Evolutionary conservation across 176 grass and related monocot genomes (phyloP), one percentile per base, ranked within the genome.

Genomic region (Phragmites australis): DNA sequence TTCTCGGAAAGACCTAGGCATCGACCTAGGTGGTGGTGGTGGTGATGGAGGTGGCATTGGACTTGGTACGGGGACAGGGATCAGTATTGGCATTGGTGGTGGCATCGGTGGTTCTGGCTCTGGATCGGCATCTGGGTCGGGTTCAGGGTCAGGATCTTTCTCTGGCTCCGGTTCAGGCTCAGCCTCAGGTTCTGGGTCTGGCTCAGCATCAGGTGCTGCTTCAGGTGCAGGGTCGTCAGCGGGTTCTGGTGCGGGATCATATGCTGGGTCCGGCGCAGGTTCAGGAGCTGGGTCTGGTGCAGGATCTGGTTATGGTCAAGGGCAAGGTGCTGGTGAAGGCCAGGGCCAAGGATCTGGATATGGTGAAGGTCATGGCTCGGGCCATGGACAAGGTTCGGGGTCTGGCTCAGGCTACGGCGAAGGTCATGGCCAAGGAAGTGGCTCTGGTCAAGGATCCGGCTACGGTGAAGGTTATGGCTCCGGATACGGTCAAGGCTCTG

Each of bases 1-100:
- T 27, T 57, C 87, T 31, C 22, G 76, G 0, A 80, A 84, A 49
- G 81, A 88, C 52, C 44, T 84, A 1, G 32, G 81, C 39, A 76
- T 86, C 1, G 54, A 63, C 57, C 61, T 85, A n/a, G n/a, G n/a
- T n/a, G n/a, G n/a, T 41, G 78, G 72, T 10, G 87, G 70, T 0
- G 23, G 64, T 4, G 44, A 62, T 1, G 14, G 47, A 7, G 66
- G 52, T 10, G 23, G 54, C 32, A 2, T 79, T 3, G 73, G 74
- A 60, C 40, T 67, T 3, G 75, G 42, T 3, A 74, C 67, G 0
- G 73, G 47, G 1, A 57, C 75, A 0, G 61, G 86, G 19, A 64
- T 82, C 41, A 72, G 62, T 40, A 81, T 84, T 26, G 87, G 82
- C 18, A 81, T 70, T 65, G 83, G 83, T 54, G 87, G 52, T 34